Evolutionary conservation across 2,329 filamentous ascomycete genomes (phyloP).

Genomic region (Xylariaceae sp.): DNA sequence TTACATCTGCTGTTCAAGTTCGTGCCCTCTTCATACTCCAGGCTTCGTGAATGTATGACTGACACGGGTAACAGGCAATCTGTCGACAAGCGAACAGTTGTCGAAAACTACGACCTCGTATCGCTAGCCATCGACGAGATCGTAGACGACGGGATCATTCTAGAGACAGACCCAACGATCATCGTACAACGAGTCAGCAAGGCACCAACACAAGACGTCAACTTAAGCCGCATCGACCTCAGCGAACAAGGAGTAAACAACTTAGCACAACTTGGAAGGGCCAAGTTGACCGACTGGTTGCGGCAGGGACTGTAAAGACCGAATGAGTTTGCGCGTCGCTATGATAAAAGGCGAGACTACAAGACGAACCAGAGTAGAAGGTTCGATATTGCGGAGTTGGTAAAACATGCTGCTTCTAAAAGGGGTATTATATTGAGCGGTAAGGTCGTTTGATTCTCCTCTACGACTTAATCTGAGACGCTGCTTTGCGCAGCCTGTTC

Average conservation of each 20-base stretch:
- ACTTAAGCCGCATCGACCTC: constrained; percentile 91
- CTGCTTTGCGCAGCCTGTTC: constrained; percentile 82
- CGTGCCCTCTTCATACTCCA: constrained; percentile 35
- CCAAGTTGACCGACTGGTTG: constrained; percentile 88
- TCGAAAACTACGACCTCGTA: constrained; percentile 98
- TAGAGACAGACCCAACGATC: constrained; percentile 95
- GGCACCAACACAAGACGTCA: constrained; percentile 88
- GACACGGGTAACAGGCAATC: constrained; percentile 70
- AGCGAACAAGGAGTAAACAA: constrained; percentile 96
- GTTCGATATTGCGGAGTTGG: constrained; percentile 38
- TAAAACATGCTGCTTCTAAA: constrained; percentile 34
- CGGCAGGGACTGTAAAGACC: constrained; percentile 73
- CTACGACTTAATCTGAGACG: constrained; percentile 63
- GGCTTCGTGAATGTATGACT: constrained; percentile 12
- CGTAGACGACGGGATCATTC: constrained; percentile 91
- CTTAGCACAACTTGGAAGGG: constrained; percentile 90
- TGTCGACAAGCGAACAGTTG: constrained; percentile 95
- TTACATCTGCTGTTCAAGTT: constrained; percentile 93
- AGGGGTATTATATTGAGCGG: constrained; percentile 31
- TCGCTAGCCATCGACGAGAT: constrained; percentile 95
- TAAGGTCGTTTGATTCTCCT: constrained; percentile 37
- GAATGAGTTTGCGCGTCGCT: constrained; percentile 31
- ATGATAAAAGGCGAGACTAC: constrained; percentile 17
- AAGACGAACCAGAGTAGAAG: constrained; percentile 31
- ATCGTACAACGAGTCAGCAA: constrained; percentile 91